These are phyloP conservation scores for Mucor racemosus DNA, from an alignment of 371 early-diverging fungal species.

Conservation along the genomic window DNA sequence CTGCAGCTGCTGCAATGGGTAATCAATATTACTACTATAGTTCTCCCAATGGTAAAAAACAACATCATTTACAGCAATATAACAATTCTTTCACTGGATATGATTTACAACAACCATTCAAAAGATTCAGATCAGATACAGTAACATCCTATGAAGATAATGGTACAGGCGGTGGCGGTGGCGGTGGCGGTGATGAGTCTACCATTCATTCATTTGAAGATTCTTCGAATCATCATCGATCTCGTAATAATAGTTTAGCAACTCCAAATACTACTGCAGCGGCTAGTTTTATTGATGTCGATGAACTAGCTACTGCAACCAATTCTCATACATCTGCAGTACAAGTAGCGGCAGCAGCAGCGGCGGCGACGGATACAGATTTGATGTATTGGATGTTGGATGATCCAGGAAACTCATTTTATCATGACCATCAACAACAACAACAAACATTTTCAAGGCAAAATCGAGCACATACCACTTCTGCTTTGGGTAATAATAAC, in stretches of 20 bases:
- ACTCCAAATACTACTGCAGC: neutral
- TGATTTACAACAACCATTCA: neutral
- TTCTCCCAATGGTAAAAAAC: neutral
- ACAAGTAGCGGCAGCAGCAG: neutral
- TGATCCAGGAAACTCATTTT: neutral
- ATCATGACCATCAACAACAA: neutral
- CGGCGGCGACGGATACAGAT: neutral
- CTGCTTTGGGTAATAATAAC: too few relatives aligned
- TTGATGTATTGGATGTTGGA: slow-evolving; percentile 14
- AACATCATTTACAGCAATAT: neutral
- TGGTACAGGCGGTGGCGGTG: neutral
- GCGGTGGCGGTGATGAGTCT: neutral
- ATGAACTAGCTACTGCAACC: neutral
- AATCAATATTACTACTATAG: slow-evolving; percentile 1
- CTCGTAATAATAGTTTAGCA: neutral
- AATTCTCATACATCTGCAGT: neutral
- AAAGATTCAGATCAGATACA: slow-evolving; percentile 10
- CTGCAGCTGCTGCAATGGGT: neutral
- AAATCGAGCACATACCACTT: neutral
- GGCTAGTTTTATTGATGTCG: slow-evolving; percentile 6
- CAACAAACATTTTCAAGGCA: neutral
- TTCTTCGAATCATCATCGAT: neutral
- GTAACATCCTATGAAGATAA: neutral
- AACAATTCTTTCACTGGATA: neutral
- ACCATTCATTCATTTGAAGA: neutral